phyloP scores from a whole-genome alignment of 129 eudicot genomes.

The Dittrichia graveolens region DNA sequence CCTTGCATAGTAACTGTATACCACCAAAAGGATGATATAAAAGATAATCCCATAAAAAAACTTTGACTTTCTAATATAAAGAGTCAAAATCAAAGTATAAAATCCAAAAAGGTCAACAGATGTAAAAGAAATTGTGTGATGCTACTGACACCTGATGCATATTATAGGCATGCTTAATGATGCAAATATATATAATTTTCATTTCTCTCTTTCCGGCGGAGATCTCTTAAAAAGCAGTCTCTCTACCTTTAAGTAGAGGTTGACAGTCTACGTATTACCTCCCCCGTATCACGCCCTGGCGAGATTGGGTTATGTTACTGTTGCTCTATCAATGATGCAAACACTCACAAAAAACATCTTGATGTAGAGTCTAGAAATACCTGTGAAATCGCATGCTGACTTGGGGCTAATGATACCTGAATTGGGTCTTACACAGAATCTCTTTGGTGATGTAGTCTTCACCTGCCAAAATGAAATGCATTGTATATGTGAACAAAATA shows the following conservation, averaged over 20 bases:
- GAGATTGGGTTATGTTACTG: too few species aligned
- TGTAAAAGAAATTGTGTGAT: not conserved
- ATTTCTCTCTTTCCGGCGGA: too few species aligned
- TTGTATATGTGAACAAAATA: conserved; percentile 11
- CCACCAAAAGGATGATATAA: not conserved
- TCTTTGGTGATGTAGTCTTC: conserved; percentile 77
- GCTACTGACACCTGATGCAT: too few species aligned
- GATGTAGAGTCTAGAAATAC: conserved; percentile 30
- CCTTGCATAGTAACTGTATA: conserved; percentile 78
- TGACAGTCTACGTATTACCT: too few species aligned
- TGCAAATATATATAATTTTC: conserved; percentile 2
- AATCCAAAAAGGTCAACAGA: not conserved
- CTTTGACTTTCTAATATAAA: not conserved
- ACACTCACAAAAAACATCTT: not conserved
- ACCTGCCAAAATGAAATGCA: conserved; percentile 48
- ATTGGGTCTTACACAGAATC: conserved; percentile 77
- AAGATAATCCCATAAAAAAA: too few species aligned
- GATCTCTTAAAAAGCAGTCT: too few species aligned
- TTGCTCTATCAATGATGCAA: too few species aligned
- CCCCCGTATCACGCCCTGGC: too few species aligned
- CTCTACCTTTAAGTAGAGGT: too few species aligned
- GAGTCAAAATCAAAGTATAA: conserved; percentile 5
- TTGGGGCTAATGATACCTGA: conserved; percentile 74
- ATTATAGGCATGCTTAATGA: conserved; percentile 14
- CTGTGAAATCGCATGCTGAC: conserved; percentile 66